A percentile compares a stretch with the other conserved stretches of the same genome.
phyloP scores from a whole-genome alignment of 805 yeast species.

The Ogataea paraovalis region DNA sequence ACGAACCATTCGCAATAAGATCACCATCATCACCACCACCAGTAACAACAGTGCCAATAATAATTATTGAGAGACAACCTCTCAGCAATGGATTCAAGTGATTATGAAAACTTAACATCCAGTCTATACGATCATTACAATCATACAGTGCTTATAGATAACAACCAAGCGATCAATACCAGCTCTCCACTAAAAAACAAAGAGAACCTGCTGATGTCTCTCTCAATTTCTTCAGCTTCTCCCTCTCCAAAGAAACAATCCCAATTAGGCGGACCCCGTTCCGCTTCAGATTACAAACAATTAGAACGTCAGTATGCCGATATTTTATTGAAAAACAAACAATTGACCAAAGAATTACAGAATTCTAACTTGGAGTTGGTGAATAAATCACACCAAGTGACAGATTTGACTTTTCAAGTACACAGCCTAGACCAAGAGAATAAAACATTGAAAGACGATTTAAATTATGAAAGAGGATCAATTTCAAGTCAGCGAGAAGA shows the following conservation, averaged over 20 bases:
- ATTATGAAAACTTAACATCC: constrained; percentile 18
- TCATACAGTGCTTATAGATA: not conserved
- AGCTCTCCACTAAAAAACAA: constrained; percentile 18
- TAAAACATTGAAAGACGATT: constrained; percentile 20
- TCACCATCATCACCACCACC: too few species aligned
- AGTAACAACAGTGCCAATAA: too few species aligned
- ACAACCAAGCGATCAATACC: not conserved
- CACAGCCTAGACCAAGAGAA: constrained; percentile 27
- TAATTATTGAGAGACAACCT: too few species aligned
- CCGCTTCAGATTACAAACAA: constrained; percentile 5
- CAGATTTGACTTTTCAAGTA: constrained; percentile 21
- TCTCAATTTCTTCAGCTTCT: too few species aligned
- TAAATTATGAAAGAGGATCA: constrained; percentile 8
- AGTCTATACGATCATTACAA: constrained; percentile 8
- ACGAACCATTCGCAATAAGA: too few species aligned
- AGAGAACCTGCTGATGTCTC: constrained; percentile 10
- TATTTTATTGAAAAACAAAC: constrained; percentile 26
- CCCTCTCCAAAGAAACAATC: not conserved
- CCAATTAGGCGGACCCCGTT: constrained; percentile 1
- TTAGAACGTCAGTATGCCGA: constrained; percentile 31
- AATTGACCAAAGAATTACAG: constrained; percentile 33
- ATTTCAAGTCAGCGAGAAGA: not conserved
- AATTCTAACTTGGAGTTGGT: constrained; percentile 32
- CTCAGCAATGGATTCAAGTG: constrained; percentile 19
- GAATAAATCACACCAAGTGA: constrained; percentile 26